phyloP scores from a whole-genome alignment of 805 yeast genomes.

The Metschnikowia sp. region DNA sequence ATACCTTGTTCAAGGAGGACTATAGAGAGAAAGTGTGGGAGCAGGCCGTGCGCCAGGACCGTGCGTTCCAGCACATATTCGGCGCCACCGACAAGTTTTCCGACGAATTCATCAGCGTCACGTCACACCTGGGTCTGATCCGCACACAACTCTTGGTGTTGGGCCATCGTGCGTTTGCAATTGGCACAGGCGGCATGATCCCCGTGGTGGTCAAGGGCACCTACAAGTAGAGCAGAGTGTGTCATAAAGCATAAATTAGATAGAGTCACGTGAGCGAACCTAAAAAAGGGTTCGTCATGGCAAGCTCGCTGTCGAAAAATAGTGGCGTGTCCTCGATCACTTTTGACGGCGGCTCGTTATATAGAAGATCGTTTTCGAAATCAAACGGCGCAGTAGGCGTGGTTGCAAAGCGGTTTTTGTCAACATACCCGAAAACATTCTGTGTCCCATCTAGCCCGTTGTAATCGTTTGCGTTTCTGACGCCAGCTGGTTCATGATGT shows the following conservation, averaged over 20 bases:
- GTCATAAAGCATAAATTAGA: no score
- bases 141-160: constrained; percentile 46
- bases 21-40: constrained; percentile 41
- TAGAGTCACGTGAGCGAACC: not conserved
- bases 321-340: constrained; percentile 1
- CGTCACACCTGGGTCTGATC: constrained; percentile 51
- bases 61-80: constrained; percentile 36
- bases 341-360: constrained; percentile 8
- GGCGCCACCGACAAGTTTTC: constrained; percentile 18
- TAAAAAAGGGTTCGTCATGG: constrained; percentile 7
- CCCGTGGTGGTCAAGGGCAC: constrained; percentile 50
- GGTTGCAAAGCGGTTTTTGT: no score
- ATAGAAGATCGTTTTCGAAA: not conserved
- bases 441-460: no score
- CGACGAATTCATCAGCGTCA: constrained; percentile 34
- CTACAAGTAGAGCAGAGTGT: constrained; percentile 7
- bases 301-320: constrained; percentile 3
- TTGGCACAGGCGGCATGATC: constrained; percentile 55
- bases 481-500: no score
- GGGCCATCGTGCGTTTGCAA: constrained; percentile 45
- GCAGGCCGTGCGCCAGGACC: constrained; percentile 35
- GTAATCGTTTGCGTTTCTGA: no score
- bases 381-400: not conserved
- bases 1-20: constrained; percentile 37
- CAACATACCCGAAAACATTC: no score